These are phyloP conservation scores for Mucor indicus DNA, from an alignment of 371 early-diverging fungal species.

Conservation along the genomic window DNA sequence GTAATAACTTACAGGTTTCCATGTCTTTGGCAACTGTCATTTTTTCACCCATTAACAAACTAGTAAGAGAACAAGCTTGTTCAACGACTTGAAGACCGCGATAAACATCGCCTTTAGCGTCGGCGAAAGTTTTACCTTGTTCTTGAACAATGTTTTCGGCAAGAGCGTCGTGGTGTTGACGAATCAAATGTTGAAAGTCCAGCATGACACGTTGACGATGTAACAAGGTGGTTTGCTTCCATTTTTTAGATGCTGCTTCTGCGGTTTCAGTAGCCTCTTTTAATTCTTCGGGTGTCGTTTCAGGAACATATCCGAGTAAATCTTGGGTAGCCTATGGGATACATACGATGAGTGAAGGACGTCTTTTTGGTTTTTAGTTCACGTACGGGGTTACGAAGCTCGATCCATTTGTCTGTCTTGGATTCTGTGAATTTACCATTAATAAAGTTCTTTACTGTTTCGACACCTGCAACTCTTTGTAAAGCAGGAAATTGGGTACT, in stretches of 20 bases:
- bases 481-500: slow-evolving; percentile 40
- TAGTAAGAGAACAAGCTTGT: slow-evolving; percentile 78
- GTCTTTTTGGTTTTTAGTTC: neutral
- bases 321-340: slow-evolving; percentile 85
- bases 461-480: slow-evolving; percentile 38
- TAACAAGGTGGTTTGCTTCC: slow-evolving; percentile 85
- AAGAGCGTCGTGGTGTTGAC: slow-evolving; percentile 78
- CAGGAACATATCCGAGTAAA: slow-evolving; percentile 85
- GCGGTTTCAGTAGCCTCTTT: slow-evolving; percentile 78
- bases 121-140: slow-evolving; percentile 94
- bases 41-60: slow-evolving; percentile 79
- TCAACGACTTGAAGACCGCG: slow-evolving; percentile 94
- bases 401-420: slow-evolving; percentile 83
- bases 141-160: slow-evolving; percentile 87
- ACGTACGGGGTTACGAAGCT: slow-evolving; percentile 86
- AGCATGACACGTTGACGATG: slow-evolving; percentile 90
- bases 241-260: slow-evolving; percentile 79
- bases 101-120: slow-evolving; percentile 91
- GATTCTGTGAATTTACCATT: slow-evolving; percentile 94
- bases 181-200: slow-evolving; percentile 85
- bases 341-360: too few relatives aligned
- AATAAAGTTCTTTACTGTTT: slow-evolving; percentile 76
- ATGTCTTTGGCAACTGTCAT: slow-evolving; percentile 89
- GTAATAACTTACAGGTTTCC: slow-evolving; percentile 76
- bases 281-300: slow-evolving; percentile 86